These are phyloP conservation scores for Chamaecrista fasciculata DNA, from an alignment of 306 rosid genomes.

Conservation along the genomic window DNA sequence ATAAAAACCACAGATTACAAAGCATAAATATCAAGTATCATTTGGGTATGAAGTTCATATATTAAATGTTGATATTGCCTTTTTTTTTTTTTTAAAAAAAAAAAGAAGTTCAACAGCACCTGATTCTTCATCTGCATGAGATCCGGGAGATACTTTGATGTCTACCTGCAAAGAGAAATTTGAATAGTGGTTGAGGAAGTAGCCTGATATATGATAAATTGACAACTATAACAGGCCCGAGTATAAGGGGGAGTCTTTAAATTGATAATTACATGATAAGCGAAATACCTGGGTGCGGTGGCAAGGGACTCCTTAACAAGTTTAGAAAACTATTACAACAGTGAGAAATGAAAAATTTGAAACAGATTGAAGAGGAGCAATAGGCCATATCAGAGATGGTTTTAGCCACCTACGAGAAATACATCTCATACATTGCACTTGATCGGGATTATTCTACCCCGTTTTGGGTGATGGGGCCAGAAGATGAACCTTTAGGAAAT, in stretches of 20 bases:
- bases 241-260: slow-evolving; percentile 14
- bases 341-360: background rate
- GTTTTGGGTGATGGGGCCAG: background rate
- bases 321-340: background rate
- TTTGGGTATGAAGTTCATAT: background rate
- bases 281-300: background rate
- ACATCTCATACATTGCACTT: background rate
- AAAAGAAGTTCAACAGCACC: slow-evolving; percentile 43
- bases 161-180: slow-evolving; percentile 68
- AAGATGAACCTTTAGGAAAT: background rate
- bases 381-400: background rate
- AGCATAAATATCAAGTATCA: background rate
- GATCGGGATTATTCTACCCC: slow-evolving; percentile 1
- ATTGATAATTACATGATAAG: background rate
- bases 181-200: slow-evolving; percentile 20
- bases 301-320: background rate
- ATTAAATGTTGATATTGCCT: background rate
- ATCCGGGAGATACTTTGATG: slow-evolving; percentile 93
- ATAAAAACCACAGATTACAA: too few relatives aligned
- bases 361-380: slow-evolving; percentile 3
- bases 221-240: slow-evolving; percentile 6
- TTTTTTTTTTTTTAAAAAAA: too few relatives aligned
- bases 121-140: slow-evolving; percentile 90
- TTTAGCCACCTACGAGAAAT: background rate
- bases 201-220: slow-evolving; percentile 6